A percentile compares a stretch with the other conserved stretches of the same genome.
Conservation (phyloP, 2,329 filamentous ascomycete species). For the Alternaria postmessia region DNA sequence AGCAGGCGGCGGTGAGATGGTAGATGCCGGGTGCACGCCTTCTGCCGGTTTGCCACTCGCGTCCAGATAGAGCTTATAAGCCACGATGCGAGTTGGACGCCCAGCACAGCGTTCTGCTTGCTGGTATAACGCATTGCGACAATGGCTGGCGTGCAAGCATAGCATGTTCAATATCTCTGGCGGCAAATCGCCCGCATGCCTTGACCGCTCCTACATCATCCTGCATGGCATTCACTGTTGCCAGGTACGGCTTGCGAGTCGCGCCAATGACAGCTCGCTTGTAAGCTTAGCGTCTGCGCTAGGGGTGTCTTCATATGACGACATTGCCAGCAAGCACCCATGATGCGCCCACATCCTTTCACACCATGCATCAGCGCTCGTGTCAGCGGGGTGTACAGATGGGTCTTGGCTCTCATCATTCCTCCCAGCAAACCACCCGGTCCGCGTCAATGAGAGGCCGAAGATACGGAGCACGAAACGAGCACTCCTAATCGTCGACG, state of each 20-base stretch:
- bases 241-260: constrained; percentile 25
- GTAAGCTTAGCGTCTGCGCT: constrained; percentile 14
- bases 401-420: constrained; percentile 41
- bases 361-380: constrained; percentile 16
- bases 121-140: neutral
- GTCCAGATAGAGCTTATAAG: constrained; percentile 1
- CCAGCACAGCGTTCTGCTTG: constrained; percentile 4
- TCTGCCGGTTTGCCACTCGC: constrained; percentile 20
- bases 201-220: constrained; percentile 32
- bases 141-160: constrained; percentile 8
- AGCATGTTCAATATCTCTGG: constrained; percentile 7
- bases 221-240: constrained; percentile 23
- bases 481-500: neutral
- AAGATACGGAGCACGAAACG: constrained; percentile 15
- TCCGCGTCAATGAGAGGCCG: constrained; percentile 22
- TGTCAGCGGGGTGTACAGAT: constrained; percentile 28
- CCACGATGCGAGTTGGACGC: constrained; percentile 13
- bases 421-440: constrained; percentile 22
- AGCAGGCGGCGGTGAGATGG: constrained; percentile 32
- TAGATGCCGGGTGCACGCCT: constrained; percentile 16
- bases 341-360: constrained; percentile 21
- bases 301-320: constrained; percentile 16
- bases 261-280: constrained; percentile 22
- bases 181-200: constrained; percentile 16
- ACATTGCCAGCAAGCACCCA: constrained; percentile 23